Base-by-base conservation (phyloP, 257 asterid species). In the Solanum tarijense region DNA sequence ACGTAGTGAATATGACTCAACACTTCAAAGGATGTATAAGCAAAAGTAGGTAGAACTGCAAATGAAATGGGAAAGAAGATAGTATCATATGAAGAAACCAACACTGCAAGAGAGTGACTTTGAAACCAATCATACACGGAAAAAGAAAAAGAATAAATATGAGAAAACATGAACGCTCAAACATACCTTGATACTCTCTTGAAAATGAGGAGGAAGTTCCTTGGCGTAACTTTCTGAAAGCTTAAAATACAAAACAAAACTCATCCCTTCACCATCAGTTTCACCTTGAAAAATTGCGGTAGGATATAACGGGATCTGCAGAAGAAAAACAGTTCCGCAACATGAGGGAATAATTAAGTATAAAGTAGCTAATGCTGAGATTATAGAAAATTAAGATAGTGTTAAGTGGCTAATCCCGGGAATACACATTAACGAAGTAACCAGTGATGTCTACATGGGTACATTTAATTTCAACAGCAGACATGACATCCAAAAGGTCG, bases 231-330 rank as follows among this genome's bases (percentile, higher is more conserved):
- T 90, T 86, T 92, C 93, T 25, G 90, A 83, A 55, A 92, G 92
- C 87, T 90, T 92, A 58, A 90, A 92, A 88, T 92, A 92, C 88
- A 92, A 89, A 23, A 92, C 93, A 86, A 89, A 90, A 87, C 88
- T 91, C 82, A 92, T 91, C 72, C 94, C 94, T 83, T 92, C 93
- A 83, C 94, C 94, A 86, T 92, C 93, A 7, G 91, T 89, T 89
- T 92, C 94, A 60, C 90, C 86, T 86, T 92, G 94, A 69, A 92
- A 92, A 81, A 92, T 84, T 35, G 94, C 25, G 5, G 93, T 43
- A 12, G 93, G 94, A 89, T 92, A 92, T 11, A 92, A 73, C 2
- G 94, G 94, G 48, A 92, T 75, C 94, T 92, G 93, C 29, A 31
- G 31, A 88, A 83, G 25, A 75, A 86, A 14, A 81, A 58, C 39